Evolutionary conservation across 768 basidiomycete species (phyloP).

Genomic region (Clathrus columnatus): DNA sequence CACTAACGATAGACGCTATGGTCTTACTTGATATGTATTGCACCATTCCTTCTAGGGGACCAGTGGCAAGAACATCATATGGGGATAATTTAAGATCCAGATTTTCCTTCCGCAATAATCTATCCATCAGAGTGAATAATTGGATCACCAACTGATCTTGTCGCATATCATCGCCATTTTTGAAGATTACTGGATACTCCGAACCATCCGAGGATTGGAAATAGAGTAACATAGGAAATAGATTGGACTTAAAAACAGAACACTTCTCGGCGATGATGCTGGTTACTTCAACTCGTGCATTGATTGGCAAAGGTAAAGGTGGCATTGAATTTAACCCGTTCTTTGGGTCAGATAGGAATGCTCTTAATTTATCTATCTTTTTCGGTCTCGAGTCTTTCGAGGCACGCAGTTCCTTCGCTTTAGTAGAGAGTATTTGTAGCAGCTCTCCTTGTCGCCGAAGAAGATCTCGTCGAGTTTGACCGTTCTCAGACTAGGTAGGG

Average conservation of each 20-base stretch:
- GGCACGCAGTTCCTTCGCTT: constrained; percentile 77
- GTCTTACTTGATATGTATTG: constrained; percentile 96
- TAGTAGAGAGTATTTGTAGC: constrained; percentile 74
- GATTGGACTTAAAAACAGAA: constrained; percentile 94
- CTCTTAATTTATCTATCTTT: constrained; percentile 94
- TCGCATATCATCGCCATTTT: constrained; percentile 97
- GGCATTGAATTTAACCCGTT: constrained; percentile 69
- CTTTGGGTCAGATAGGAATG: constrained; percentile 76
- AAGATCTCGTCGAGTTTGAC: constrained; percentile 75
- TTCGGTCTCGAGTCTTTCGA: constrained; percentile 93
- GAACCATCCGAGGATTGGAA: constrained; percentile 79
- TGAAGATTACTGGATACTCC: constrained; percentile 94
- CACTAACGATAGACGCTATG: constrained; percentile 88
- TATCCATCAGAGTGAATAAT: constrained; percentile 97
- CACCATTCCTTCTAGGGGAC: constrained; percentile 86
- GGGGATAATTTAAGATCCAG: constrained; percentile 86
- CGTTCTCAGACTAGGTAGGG: constrained; percentile 54
- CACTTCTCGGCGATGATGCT: constrained; percentile 90
- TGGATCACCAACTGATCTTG: constrained; percentile 98
- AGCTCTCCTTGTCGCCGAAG: constrained; percentile 88
- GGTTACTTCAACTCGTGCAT: constrained; percentile 75
- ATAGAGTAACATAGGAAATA: constrained; percentile 84
- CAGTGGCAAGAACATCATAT: constrained; percentile 90
- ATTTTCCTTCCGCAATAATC: constrained; percentile 87
- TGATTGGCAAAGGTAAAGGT: constrained; percentile 81